Conservation (phyloP, 2,329 filamentous ascomycete species). For the Epichloe sylvatica region DNA sequence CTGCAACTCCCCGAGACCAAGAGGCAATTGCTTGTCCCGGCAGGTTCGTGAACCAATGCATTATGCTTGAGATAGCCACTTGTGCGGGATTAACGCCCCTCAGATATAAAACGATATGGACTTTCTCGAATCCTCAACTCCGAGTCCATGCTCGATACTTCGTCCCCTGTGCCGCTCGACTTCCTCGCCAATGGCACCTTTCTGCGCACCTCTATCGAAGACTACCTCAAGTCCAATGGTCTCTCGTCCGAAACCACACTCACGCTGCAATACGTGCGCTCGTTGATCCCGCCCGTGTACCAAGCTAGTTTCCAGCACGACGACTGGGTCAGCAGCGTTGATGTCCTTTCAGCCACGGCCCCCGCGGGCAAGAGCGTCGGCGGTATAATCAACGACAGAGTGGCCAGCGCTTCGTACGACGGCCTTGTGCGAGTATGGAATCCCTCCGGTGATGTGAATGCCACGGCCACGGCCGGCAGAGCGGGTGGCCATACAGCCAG, state of each 20-base stretch:
- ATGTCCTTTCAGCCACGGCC: conserved; percentile 60
- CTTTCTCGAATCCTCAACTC: conserved; percentile 58
- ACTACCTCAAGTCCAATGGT: conserved; percentile 75
- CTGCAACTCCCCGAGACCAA: conserved; percentile 49
- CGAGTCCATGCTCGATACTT: conserved; percentile 53
- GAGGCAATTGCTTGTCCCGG: conserved; percentile 47
- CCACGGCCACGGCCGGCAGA: conserved; percentile 53
- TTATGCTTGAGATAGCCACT: too few species aligned
- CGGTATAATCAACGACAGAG: conserved; percentile 30
- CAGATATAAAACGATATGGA: conserved; percentile 56
- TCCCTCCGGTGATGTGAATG: conserved; percentile 69
- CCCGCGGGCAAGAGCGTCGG: conserved; percentile 37
- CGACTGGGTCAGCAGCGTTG: conserved; percentile 86
- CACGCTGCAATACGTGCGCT: conserved; percentile 84
- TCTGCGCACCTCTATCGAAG: conserved; percentile 75
- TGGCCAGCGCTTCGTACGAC: conserved; percentile 90
- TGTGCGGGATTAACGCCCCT: not conserved
- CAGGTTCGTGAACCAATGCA: conserved; percentile 26
- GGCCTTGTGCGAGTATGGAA: conserved; percentile 83
- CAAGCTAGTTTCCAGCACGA: conserved; percentile 92
- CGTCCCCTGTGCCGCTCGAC: conserved; percentile 65
- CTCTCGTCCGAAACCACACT: conserved; percentile 80
- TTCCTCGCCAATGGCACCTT: conserved; percentile 93
- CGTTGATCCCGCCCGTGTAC: conserved; percentile 75
- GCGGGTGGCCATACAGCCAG: conserved; percentile 63